A percentile compares a stretch with the other conserved stretches of the same genome.
Evolutionary conservation across 2,329 filamentous ascomycete genomes (phyloP).

Genomic region (Coniella vitis): DNA sequence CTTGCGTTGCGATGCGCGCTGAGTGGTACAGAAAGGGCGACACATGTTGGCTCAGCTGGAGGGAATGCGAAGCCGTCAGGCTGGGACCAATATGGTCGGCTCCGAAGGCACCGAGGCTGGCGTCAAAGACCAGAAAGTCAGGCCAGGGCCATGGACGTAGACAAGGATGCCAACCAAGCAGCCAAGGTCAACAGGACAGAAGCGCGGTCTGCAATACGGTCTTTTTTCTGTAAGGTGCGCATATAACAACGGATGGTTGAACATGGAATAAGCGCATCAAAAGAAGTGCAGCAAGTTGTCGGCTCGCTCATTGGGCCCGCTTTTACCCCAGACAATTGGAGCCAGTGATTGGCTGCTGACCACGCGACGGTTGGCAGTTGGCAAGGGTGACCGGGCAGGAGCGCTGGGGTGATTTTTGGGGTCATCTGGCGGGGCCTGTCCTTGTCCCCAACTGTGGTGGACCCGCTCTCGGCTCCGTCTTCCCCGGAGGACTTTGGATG

Average conservation of each 20-base stretch:
- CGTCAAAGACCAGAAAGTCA: not conserved
- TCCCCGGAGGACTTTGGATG: conserved; percentile 13
- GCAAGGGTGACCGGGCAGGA: not conserved
- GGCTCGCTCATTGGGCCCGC: not conserved
- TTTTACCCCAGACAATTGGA: not conserved
- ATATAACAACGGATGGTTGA: not conserved
- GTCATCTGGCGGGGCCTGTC: not conserved
- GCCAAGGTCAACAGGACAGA: too few relatives aligned
- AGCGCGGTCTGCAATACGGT: too few relatives aligned
- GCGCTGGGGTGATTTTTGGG: conserved; percentile 6
- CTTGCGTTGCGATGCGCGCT: too few relatives aligned
- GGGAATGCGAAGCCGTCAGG: too few relatives aligned
- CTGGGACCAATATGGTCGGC: too few relatives aligned
- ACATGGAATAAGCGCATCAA: too few relatives aligned
- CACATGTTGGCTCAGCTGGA: too few relatives aligned
- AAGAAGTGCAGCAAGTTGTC: not conserved
- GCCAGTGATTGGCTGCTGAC: not conserved
- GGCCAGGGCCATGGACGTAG: not conserved
- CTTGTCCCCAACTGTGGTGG: not conserved
- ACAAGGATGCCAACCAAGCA: not conserved
- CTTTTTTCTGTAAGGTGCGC: not conserved
- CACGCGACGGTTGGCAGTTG: not conserved
- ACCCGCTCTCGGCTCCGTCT: conserved; percentile 12
- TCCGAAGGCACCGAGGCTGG: not conserved
- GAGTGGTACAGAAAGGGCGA: too few relatives aligned